A percentile compares a stretch with the other conserved stretches of the same genome.
phyloP scores from a whole-genome alignment of 2,329 filamentous ascomycete species.

The Ascochyta fabae region DNA sequence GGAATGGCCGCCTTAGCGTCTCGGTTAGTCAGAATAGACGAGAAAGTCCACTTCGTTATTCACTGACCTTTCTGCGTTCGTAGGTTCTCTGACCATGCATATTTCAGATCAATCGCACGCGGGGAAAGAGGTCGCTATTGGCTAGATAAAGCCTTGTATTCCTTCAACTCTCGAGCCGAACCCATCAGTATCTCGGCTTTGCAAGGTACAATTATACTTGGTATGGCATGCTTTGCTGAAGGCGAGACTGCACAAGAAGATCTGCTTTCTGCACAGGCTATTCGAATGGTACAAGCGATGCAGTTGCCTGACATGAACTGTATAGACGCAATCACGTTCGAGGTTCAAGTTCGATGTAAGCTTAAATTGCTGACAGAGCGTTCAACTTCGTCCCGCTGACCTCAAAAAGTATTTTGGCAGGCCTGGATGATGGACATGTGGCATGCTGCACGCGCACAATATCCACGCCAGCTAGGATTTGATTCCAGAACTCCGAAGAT shows the following conservation, averaged over 20 bases:
- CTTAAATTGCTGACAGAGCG: not conserved
- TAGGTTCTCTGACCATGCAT: conserved; percentile 7
- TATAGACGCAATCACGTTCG: conserved; percentile 1
- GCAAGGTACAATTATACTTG: conserved; percentile 8
- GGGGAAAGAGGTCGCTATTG: conserved; percentile 4
- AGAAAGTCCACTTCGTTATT: not conserved
- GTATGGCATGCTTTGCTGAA: conserved; percentile 12
- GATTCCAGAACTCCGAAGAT: conserved; percentile 2
- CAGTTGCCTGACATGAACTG: not conserved
- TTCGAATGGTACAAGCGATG: conserved; percentile 9
- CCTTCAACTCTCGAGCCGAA: conserved; percentile 1
- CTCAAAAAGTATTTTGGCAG: conserved; percentile 6
- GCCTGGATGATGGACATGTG: conserved; percentile 11
- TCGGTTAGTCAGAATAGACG: not conserved
- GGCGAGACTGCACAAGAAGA: conserved; percentile 5
- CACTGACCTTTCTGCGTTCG: not conserved
- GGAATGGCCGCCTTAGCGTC: conserved; percentile 4
- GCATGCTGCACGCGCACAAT: conserved; percentile 3
- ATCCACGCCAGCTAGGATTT: conserved; percentile 3
- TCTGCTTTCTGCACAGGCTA: conserved; percentile 7
- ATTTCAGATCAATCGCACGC: not conserved
- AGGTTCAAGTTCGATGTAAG: conserved; percentile 5
- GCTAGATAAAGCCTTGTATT: conserved; percentile 6
- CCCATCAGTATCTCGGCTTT: conserved; percentile 6
- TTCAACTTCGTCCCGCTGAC: not conserved